These are phyloP conservation scores for Pythium aquatile DNA, from an alignment of 352 stramenopile genomes.

Conservation along the genomic window DNA sequence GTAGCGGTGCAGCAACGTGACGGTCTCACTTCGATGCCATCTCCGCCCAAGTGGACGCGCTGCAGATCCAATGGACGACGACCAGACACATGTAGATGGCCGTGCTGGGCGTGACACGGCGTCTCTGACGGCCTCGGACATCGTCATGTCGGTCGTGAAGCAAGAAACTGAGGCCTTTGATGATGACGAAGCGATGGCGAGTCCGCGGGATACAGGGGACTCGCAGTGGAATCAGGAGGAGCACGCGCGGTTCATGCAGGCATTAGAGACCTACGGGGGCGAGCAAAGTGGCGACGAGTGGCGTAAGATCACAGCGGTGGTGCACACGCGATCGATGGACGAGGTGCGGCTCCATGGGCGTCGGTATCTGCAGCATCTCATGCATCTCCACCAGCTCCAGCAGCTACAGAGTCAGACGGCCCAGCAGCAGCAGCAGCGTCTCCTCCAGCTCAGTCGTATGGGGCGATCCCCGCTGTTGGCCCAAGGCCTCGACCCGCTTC, in stretches of 20 bases:
- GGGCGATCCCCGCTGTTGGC: conserved; percentile 1
- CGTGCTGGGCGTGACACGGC: neutral
- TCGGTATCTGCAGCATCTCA: conserved; percentile 73
- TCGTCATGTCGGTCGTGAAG: neutral
- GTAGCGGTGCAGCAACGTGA: neutral
- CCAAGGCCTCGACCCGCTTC: neutral
- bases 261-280: conserved; percentile 64
- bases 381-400: conserved; percentile 40
- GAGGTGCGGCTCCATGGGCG: conserved; percentile 70
- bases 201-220: conserved; percentile 10
- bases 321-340: conserved; percentile 60
- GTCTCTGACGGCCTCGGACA: neutral
- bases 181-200: conserved; percentile 18
- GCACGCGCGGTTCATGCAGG: conserved; percentile 79
- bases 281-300: conserved; percentile 57
- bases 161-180: conserved; percentile 3
- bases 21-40: conserved; percentile 1
- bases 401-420: conserved; percentile 9
- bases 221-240: conserved; percentile 60
- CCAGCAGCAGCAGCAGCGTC: conserved; percentile 17
- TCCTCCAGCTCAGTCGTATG: conserved; percentile 20
- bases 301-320: conserved; percentile 67
- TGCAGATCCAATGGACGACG: conserved; percentile 8
- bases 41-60: neutral
- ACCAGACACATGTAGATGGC: conserved; percentile 3